phyloP scores from a whole-genome alignment of 163 green algal species.

The Scenedesmus sp. region DNA sequence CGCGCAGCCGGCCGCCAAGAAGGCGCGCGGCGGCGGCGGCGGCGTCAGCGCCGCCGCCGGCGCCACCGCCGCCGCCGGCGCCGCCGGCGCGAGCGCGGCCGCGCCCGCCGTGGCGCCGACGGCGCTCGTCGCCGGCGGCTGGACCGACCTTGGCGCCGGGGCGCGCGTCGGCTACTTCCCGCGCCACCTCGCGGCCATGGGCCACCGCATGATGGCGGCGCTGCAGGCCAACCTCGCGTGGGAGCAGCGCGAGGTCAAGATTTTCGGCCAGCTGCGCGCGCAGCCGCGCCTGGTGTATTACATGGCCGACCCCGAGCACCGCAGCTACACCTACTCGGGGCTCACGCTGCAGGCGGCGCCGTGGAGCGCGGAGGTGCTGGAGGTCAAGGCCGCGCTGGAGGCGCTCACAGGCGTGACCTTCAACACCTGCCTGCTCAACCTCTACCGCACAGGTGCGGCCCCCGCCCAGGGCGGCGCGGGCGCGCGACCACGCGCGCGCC shows the following conservation, averaged over 20 bases:
- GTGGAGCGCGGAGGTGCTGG: slow-evolving; percentile 46
- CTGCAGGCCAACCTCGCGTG: slow-evolving; percentile 54
- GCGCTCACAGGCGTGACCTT: slow-evolving; percentile 21
- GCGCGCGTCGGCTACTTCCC: slow-evolving; percentile 29
- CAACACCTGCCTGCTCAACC: slow-evolving; percentile 68
- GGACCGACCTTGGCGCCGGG: slow-evolving; percentile 7
- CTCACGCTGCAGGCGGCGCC: slow-evolving; percentile 52
- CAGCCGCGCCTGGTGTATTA: slow-evolving; percentile 77
- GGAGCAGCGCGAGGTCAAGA: slow-evolving; percentile 62
- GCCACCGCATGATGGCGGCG: neutral
- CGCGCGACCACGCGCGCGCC: no score
- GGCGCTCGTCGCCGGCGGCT: no score
- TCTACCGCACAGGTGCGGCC: slow-evolving; percentile 71
- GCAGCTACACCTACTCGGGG: slow-evolving; percentile 74
- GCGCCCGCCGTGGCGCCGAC: no score
- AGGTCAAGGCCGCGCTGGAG: slow-evolving; percentile 57
- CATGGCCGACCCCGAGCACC: slow-evolving; percentile 56
- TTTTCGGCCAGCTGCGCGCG: slow-evolving; percentile 61
- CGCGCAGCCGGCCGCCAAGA: no score
- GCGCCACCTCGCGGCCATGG: neutral
- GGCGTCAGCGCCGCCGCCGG: no score
- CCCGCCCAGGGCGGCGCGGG: no score
- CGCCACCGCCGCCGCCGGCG: no score
- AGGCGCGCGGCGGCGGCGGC: no score
- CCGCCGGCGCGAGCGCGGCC: no score